Conservation (phyloP, 2,329 filamentous ascomycete genomes). For the Colletotrichum gloeosporioides region DNA sequence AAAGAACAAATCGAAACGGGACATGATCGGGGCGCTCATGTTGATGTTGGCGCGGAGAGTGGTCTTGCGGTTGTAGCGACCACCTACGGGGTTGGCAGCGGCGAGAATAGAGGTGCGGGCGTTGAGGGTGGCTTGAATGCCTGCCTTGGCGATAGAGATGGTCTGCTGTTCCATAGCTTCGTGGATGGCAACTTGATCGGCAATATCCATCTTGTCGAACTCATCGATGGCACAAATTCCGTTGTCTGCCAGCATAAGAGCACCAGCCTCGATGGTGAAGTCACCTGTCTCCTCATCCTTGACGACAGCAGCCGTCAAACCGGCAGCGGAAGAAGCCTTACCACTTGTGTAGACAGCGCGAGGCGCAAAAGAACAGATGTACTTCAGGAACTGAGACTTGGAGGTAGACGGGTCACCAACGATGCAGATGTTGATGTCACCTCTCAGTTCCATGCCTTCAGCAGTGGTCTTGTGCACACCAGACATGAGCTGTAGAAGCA, state of each 20-base stretch:
- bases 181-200: conserved; percentile 97
- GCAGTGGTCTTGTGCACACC: conserved; percentile 91
- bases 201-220: conserved; percentile 99
- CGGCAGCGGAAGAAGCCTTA: conserved; percentile 95
- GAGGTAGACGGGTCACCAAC: conserved; percentile 97
- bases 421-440: conserved; percentile 98
- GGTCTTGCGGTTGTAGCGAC: conserved; percentile 95
- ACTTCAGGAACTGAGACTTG: conserved; percentile 98
- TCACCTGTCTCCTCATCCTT: conserved; percentile 99
- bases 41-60: conserved; percentile 95
- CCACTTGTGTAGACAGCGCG: conserved; percentile 97
- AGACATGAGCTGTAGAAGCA: conserved; percentile 93
- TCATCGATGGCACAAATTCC: conserved; percentile 98
- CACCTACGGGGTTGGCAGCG: conserved; percentile 93
- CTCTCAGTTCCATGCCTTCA: conserved; percentile 94
- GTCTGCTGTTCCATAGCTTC: conserved; percentile 99
- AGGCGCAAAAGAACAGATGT: conserved; percentile 95
- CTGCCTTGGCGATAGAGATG: conserved; percentile 97
- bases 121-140: conserved; percentile 97
- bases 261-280: conserved; percentile 97
- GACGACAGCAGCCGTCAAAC: conserved; percentile 94
- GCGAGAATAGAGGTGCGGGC: conserved; percentile 94
- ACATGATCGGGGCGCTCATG: conserved; percentile 99
- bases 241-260: conserved; percentile 95
- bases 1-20: conserved; percentile 98